Conservation (phyloP, 129 eudicot genomes). For the Pseudognaphalium luteoalbum region DNA sequence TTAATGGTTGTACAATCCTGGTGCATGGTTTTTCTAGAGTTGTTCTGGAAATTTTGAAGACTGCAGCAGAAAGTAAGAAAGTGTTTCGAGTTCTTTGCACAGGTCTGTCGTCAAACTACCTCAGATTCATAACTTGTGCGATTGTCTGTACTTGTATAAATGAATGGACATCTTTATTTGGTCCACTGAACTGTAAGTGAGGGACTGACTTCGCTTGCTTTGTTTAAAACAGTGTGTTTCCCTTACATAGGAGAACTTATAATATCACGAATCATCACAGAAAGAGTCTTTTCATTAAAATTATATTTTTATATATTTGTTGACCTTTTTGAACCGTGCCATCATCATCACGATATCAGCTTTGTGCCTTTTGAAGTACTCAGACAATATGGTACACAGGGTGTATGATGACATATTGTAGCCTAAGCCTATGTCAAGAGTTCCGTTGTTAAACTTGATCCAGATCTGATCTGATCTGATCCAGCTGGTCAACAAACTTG, state of each 20-base stretch:
- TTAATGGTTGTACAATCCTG: slow-evolving; percentile 94
- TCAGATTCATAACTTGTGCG: neutral
- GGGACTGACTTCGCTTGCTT: neutral
- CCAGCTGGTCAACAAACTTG: neutral
- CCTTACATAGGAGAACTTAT: too few species aligned
- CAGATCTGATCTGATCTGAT: neutral
- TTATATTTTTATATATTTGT: too few species aligned
- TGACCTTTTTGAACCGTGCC: neutral
- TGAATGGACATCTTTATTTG: neutral
- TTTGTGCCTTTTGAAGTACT: neutral
- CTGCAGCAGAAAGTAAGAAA: slow-evolving; percentile 81
- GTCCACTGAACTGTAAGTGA: neutral
- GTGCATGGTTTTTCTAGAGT: slow-evolving; percentile 98
- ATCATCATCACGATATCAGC: neutral
- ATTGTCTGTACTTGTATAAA: neutral
- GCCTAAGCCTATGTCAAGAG: neutral
- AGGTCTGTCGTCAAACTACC: slow-evolving; percentile 49
- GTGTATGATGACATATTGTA: neutral
- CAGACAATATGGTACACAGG: neutral
- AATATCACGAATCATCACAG: too few species aligned
- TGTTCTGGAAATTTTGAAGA: slow-evolving; percentile 77
- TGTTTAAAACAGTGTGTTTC: neutral
- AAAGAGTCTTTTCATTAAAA: too few species aligned
- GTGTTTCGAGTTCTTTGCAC: slow-evolving; percentile 86
- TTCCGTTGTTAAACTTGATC: neutral